Conservation (phyloP, 352 stramenopile genomes). For the Phytophthora multivora region DNA sequence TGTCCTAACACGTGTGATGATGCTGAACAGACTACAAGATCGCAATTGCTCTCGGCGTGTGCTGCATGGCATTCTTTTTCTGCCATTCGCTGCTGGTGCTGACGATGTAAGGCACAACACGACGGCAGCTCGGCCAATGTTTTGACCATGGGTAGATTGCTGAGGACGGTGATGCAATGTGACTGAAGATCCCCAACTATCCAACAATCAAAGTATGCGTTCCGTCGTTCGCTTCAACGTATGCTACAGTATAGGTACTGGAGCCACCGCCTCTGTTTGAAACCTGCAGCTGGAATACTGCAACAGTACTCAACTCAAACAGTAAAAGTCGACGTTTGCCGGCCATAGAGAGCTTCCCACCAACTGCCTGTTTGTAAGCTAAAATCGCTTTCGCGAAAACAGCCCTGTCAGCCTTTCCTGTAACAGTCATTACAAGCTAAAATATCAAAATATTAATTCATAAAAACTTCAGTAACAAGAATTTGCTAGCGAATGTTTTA, state of each 20-base stretch:
- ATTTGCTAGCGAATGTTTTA: background rate
- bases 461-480: background rate
- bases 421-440: constrained; percentile 1
- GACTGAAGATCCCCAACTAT: constrained; percentile 11
- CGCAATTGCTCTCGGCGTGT: constrained; percentile 66
- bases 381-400: constrained; percentile 26
- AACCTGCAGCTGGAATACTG: constrained; percentile 17
- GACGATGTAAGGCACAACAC: constrained; percentile 38
- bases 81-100: constrained; percentile 65
- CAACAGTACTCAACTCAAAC: constrained; percentile 11
- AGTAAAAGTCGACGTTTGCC: constrained; percentile 4
- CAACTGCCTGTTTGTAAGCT: constrained; percentile 16
- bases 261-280: background rate
- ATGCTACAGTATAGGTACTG: background rate
- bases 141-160: background rate
- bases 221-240: constrained; percentile 11
- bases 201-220: constrained; percentile 17
- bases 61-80: constrained; percentile 68
- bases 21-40: constrained; percentile 81
- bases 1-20: constrained; percentile 4
- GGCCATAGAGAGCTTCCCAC: constrained; percentile 20
- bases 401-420: constrained; percentile 14
- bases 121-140: background rate
- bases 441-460: background rate
- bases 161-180: background rate